These are phyloP conservation scores for Chenopodium berlandieri DNA, from an alignment of 148 eudicot species.

Conservation along the genomic window DNA sequence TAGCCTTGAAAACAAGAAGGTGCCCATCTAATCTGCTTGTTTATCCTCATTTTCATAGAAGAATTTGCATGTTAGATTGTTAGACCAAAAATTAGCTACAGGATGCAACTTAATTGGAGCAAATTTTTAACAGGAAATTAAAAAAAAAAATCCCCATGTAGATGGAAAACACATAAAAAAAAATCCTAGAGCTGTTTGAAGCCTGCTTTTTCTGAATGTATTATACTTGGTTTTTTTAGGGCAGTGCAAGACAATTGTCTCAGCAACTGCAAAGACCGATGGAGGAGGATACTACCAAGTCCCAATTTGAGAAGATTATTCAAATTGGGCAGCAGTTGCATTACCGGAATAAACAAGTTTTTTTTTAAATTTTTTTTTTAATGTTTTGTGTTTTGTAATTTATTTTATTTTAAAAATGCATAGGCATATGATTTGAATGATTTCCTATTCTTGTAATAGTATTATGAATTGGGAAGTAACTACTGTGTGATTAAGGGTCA, in stretches of 20 bases:
- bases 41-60: no score
- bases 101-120: no score
- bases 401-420: background rate
- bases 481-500: background rate
- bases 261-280: slow-evolving; percentile 84
- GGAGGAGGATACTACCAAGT: slow-evolving; percentile 81
- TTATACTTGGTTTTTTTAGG: slow-evolving; percentile 43
- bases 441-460: background rate
- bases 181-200: background rate
- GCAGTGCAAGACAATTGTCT: slow-evolving; percentile 91
- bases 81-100: no score
- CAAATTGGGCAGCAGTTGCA: slow-evolving; percentile 54
- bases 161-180: no score
- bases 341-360: slow-evolving; percentile 59
- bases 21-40: no score
- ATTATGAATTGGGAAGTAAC: background rate
- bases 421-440: background rate
- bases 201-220: slow-evolving; percentile 7
- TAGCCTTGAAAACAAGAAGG: no score
- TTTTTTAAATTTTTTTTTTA: no score
- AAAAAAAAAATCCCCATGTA: no score
- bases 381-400: no score
- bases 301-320: slow-evolving; percentile 82
- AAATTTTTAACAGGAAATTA: no score
- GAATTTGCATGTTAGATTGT: no score